Conservation (phyloP, 139 green algal species). For the Nannochloris sp. region DNA sequence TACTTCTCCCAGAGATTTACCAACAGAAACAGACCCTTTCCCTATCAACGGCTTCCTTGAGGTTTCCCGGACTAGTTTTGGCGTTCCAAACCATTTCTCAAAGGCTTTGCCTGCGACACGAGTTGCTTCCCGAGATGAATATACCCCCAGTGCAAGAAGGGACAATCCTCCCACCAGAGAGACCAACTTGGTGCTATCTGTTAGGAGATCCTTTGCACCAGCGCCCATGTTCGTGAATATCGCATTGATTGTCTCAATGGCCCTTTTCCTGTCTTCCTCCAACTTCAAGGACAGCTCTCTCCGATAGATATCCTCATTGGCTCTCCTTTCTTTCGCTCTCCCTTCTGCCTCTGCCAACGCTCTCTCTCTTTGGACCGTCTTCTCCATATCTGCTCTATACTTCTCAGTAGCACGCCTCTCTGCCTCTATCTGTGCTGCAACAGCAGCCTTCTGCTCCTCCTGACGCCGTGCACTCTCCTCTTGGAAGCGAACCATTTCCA, state of each 20-base stretch:
- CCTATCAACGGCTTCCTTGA: constrained; percentile 34
- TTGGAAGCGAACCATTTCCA: constrained; percentile 76
- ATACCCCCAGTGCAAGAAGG: constrained; percentile 78
- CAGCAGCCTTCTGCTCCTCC: constrained; percentile 61
- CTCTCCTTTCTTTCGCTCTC: constrained; percentile 70
- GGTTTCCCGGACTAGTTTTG: constrained; percentile 66
- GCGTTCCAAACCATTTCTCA: constrained; percentile 78
- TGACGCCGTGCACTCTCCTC: constrained; percentile 62
- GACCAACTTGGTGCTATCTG: constrained; percentile 68
- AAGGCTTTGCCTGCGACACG: constrained; percentile 57
- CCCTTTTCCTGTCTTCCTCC: constrained; percentile 61
- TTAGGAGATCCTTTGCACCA: constrained; percentile 56
- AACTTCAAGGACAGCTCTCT: constrained; percentile 43
- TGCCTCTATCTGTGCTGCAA: constrained; percentile 79
- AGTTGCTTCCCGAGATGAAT: constrained; percentile 66
- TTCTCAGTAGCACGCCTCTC: constrained; percentile 74
- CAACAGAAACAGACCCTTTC: constrained; percentile 8
- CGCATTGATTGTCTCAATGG: constrained; percentile 80
- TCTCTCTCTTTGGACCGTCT: constrained; percentile 74
- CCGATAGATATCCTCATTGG: constrained; percentile 95
- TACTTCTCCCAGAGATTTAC: constrained; percentile 42
- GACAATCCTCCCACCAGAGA: constrained; percentile 57
- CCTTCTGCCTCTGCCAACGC: constrained; percentile 91
- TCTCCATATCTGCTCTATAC: constrained; percentile 75
- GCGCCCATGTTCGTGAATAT: constrained; percentile 69